A percentile compares a stretch with the other conserved stretches of the same genome.
Evolutionary conservation across 2,329 filamentous ascomycete genomes (phyloP).

Genomic region (Colletotrichum paranaense): DNA sequence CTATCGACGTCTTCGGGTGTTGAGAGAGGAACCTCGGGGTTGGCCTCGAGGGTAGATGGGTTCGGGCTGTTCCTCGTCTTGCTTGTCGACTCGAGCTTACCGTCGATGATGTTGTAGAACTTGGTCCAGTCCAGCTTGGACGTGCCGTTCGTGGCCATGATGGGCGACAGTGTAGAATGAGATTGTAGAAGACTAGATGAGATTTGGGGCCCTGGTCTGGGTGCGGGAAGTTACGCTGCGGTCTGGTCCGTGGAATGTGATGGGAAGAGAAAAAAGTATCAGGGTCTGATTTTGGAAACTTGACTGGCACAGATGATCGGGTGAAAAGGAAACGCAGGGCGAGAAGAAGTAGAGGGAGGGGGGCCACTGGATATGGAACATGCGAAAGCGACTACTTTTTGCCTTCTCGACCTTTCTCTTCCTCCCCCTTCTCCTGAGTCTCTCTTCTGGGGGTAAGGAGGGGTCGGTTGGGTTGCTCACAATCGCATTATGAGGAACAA

Average conservation of each 20-base stretch:
- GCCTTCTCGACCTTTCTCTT: not conserved
- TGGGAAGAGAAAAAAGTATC: conserved; percentile 2
- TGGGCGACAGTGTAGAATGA: not conserved
- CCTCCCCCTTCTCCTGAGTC: not conserved
- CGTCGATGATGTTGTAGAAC: conserved; percentile 65
- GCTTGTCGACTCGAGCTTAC: conserved; percentile 55
- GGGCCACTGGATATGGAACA: conserved; percentile 6
- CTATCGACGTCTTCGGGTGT: conserved; percentile 60
- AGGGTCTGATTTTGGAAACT: not conserved
- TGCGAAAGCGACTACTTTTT: conserved; percentile 6
- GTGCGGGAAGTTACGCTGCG: conserved; percentile 14
- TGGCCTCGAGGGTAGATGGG: conserved; percentile 59
- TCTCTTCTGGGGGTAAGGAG: not conserved
- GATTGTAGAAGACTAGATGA: not conserved
- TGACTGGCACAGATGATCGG: not conserved
- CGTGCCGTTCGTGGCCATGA: conserved; percentile 25
- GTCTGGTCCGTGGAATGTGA: not conserved
- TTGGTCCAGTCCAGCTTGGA: conserved; percentile 42
- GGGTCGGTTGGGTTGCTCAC: conserved; percentile 2
- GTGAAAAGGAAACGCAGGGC: not conserved
- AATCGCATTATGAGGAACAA: conserved; percentile 2
- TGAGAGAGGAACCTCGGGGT: conserved; percentile 61
- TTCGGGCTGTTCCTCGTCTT: conserved; percentile 61
- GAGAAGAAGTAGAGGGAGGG: not conserved
- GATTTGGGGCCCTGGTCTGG: not conserved